Base-by-base conservation (phyloP, 345 rosid species). In the Stellera chamaejasme region DNA sequence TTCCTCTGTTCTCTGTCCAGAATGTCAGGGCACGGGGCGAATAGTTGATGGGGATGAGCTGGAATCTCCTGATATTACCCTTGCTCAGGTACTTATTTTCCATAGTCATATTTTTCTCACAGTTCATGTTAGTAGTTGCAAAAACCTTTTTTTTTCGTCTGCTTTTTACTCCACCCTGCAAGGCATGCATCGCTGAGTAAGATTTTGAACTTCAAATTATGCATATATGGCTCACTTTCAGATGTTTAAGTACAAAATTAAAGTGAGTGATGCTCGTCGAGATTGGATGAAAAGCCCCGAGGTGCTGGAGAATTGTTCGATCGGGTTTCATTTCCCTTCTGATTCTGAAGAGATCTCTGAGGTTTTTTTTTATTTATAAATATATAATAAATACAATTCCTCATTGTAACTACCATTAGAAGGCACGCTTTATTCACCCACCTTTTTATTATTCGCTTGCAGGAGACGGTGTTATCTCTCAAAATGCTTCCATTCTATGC, bases 281-380 rank as follows among this genome's bases (percentile, higher is more conserved):
- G 92, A 85, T 66, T 90, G 99, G 95, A 81, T 94, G 82, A 85
- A 77, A 69, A 70, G 67, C 63, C 96, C 99, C 7, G 93, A 94
- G 63, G 54, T 50, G 64, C 62, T 90, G 79, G 56, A 77, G 66
- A 94, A 87, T 45, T 82, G 99, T 73, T 87, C 97, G 10, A 78
- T 66, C 0, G 95, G 99, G 12, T 85, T 93, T 58, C 76, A 75
- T 72, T 90, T 87, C 45, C 94, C 92, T 42, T 63, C 61, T 51
- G 69, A 58, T 52, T 48, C 70, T 14, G 77, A 69, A 50, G 80
- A 65, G 53, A 50, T 15, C 27, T 61, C 51, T 61, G 75, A 80
- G 94, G 96, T 88, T 61, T 52, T 26, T 44, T 15, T 52, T 52
- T 68, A 19, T 54, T 43, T 60, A 43, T 13, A 50, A 14, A 19